Conservation (phyloP, 1,139 yeast genomes). For the Suhomyces chickasaworum region DNA sequence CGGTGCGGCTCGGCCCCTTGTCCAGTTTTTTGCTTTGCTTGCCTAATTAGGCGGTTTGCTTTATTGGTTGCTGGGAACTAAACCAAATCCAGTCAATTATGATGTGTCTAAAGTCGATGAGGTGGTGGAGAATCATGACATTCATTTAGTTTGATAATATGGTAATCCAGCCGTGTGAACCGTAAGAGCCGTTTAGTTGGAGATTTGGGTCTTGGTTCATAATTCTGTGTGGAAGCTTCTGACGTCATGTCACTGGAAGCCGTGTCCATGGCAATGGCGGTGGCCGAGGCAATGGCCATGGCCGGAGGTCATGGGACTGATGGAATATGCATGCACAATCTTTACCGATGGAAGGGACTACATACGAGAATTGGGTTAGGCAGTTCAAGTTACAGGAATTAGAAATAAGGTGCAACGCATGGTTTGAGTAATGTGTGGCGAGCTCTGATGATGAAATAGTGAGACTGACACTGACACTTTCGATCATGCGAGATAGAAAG, state of each 20-base stretch:
- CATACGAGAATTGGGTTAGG: background rate
- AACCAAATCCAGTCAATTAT: background rate
- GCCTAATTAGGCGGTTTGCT: conserved; percentile 10
- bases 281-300: no score
- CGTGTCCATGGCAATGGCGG: no score
- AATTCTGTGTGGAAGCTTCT: conserved; percentile 1
- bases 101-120: background rate
- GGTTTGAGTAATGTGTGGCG: background rate
- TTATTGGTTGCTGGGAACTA: conserved; percentile 1
- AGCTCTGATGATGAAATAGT: no score
- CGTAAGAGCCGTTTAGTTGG: background rate
- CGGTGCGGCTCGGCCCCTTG: conserved; percentile 14
- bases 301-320: background rate
- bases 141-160: background rate
- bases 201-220: background rate
- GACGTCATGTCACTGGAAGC: conserved; percentile 2
- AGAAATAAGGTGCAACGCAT: no score
- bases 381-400: no score
- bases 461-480: no score
- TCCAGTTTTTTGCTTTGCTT: conserved; percentile 11
- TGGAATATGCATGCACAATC: no score
- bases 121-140: background rate
- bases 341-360: no score
- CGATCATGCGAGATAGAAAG: no score
- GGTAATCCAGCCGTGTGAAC: background rate